Base-by-base conservation (phyloP, 257 asterid species). In the Solanum boliviense region DNA sequence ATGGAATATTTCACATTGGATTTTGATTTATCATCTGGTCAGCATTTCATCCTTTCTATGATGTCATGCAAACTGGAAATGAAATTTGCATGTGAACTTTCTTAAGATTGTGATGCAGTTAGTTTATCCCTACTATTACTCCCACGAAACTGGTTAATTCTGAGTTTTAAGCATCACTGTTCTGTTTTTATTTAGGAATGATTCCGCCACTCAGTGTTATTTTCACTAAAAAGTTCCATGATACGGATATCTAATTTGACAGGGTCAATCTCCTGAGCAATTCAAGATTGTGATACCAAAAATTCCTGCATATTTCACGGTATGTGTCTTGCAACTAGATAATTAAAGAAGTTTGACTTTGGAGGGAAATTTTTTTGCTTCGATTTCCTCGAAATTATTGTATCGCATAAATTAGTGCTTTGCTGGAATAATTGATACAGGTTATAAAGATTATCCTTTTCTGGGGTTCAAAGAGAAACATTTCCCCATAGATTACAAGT, bases 281-380 rank as follows among this genome's bases (percentile, higher is more conserved):
- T 97, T 97, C 94, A 94, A 93, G 93, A 95, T 97, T 89, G 81
- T 91, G 81, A 95, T 97, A 88, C 96, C 98, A 74, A 97, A 94
- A 89, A 97, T 97, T 92, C 99, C 99, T 89, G 99, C 98, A 84
- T 97, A 97, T 93, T 97, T 97, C 89, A 96, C 99, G 91, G 99
- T 97, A 94, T 88, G 94, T 56, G 84, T 72, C 68, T 62, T 31
- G 18, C 13, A 15, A 27, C 48, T 86, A 48, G 6, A 44, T 52
- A 73, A 31, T 73, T 48, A 13, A 73, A 82, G 18, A 29, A 27
- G 39, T 29, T 46, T 29, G 27, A 41, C 62, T 46, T 41, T 79
- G 60, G 85, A 79, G 13, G 67, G 85, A 27, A 46, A 27, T 12
- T 1, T 70, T 46, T 34, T 41, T 34, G 82, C 27, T 20, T 73